These are phyloP conservation scores for Russula olivacea DNA, from an alignment of 768 basidiomycete species.

Conservation along the genomic window DNA sequence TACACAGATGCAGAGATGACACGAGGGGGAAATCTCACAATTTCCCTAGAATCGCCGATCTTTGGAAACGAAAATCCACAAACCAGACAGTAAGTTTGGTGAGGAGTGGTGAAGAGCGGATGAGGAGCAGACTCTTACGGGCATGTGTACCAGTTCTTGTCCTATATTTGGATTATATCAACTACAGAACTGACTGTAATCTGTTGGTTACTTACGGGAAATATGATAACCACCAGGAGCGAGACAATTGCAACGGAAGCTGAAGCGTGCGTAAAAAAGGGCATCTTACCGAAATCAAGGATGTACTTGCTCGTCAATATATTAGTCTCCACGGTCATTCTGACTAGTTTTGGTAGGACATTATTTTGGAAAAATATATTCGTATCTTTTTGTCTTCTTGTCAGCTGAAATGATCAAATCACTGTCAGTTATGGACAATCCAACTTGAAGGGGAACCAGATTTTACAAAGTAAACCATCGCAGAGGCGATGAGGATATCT, in stretches of 20 bases:
- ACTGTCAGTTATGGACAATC: background rate
- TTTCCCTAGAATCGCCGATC: conserved; percentile 3
- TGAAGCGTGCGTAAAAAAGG: background rate
- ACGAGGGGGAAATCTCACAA: background rate
- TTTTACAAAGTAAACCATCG: conserved; percentile 9
- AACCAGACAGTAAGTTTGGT: background rate
- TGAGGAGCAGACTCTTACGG: conserved; percentile 1
- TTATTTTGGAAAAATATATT: background rate
- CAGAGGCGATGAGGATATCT: conserved; percentile 5
- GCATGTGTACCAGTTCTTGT: conserved; percentile 11
- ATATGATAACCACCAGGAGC: background rate
- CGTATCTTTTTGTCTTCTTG: background rate
- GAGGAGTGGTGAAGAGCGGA: too few relatives aligned
- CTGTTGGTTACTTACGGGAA: background rate
- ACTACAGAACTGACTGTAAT: background rate
- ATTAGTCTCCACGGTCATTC: conserved; percentile 29
- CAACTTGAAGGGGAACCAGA: background rate
- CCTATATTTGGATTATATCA: background rate
- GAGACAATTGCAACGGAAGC: conserved; percentile 3
- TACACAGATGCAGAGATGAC: too few relatives aligned
- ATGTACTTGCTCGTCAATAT: conserved; percentile 18
- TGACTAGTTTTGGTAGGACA: conserved; percentile 23
- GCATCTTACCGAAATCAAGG: background rate
- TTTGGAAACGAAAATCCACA: background rate
- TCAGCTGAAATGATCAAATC: background rate